A percentile compares a stretch with the other conserved stretches of the same genome.
phyloP scores from a whole-genome alignment of 163 green algal genomes.

The Trebouxiophyceae sp. region DNA sequence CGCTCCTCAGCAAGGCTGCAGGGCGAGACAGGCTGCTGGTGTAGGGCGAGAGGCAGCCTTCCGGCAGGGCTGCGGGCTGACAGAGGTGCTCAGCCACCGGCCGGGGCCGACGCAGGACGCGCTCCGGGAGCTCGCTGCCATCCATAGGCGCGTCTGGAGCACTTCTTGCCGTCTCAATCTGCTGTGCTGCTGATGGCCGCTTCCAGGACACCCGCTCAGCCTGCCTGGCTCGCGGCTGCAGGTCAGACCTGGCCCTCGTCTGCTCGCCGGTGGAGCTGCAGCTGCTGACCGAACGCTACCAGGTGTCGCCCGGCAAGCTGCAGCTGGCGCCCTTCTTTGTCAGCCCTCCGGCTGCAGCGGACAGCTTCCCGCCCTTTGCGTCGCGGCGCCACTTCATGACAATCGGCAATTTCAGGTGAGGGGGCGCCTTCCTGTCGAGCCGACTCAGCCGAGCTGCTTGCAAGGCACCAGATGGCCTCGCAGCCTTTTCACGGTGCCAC shows the following conservation, averaged over 20 bases:
- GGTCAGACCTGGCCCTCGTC: conserved; percentile 51
- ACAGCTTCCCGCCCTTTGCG: too few relatives aligned
- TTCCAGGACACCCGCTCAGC: too few relatives aligned
- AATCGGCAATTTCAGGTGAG: conserved; percentile 36
- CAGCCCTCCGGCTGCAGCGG: too few relatives aligned
- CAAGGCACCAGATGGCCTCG: too few relatives aligned
- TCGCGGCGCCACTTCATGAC: conserved; percentile 38
- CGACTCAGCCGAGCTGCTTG: not conserved
- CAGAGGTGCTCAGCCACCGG: conserved; percentile 12
- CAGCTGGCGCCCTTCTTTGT: conserved; percentile 45
- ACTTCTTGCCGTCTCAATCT: not conserved
- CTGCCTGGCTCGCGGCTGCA: too few relatives aligned
- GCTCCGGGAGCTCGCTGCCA: conserved; percentile 45
- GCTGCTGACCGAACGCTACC: conserved; percentile 33
- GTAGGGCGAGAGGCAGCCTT: conserved; percentile 6
- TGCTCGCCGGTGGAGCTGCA: conserved; percentile 46
- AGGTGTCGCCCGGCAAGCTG: conserved; percentile 33
- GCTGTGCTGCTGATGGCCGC: too few relatives aligned
- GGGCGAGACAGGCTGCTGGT: not conserved
- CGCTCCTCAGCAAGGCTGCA: not conserved
- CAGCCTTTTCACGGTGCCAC: too few relatives aligned
- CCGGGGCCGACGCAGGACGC: conserved; percentile 27
- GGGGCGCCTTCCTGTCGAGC: not conserved
- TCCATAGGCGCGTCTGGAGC: conserved; percentile 22
- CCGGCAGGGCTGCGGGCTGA: not conserved